Base-by-base conservation (phyloP, 495 filamentous ascomycete species). In the Pyronema domesticum region DNA sequence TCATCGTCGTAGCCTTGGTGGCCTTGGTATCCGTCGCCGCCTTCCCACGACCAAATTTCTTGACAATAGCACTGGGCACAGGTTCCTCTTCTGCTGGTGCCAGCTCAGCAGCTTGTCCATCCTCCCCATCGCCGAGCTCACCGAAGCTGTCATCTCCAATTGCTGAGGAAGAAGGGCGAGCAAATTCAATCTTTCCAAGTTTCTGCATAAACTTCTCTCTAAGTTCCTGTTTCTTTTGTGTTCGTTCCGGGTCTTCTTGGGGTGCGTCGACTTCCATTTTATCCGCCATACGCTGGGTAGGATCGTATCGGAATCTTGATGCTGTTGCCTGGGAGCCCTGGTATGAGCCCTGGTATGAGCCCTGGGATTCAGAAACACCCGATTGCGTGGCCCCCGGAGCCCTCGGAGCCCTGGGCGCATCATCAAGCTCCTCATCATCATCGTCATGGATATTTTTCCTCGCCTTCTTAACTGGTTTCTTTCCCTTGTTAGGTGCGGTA, bases 151-250 rank as follows among this genome's bases (percentile, higher is more conserved):
- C 72, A 4, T 74, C 73, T 39, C 73, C 74, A 15, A 72, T 51
- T 9, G 19, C 59, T 93, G 88, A 7, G 86, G 78, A 43, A 30
- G 23, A 30, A 30, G 9, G 34, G 3, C 39, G 37, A 39, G 43
- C 13, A 46, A 54, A 46, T n/a, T 54, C 52, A 30, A 54, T 46
- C 30, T 79, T 78, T 3, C 91, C 89, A 3, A 98, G 76, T 63
- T 85, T 93, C 71, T 85, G 83, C 14, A 95, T 81, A 60, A 95
- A 98, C 56, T 83, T 82, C 57, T 81, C 73, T 63, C 95, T 91
- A 15, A 95, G 71, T 52, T 76, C 80, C 58, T 85, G 78, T 60
- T 79, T 87, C 54, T 70, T 67, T 33, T 65, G 67, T 60, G 62
- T 74, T 14, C 64, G 62, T 0, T 49, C 61, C 7, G 61, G 51